A percentile compares a stretch with the other conserved stretches of the same genome.
phyloP scores from a whole-genome alignment of 2,329 filamentous ascomycete species.

The Lomentospora prolificans region DNA sequence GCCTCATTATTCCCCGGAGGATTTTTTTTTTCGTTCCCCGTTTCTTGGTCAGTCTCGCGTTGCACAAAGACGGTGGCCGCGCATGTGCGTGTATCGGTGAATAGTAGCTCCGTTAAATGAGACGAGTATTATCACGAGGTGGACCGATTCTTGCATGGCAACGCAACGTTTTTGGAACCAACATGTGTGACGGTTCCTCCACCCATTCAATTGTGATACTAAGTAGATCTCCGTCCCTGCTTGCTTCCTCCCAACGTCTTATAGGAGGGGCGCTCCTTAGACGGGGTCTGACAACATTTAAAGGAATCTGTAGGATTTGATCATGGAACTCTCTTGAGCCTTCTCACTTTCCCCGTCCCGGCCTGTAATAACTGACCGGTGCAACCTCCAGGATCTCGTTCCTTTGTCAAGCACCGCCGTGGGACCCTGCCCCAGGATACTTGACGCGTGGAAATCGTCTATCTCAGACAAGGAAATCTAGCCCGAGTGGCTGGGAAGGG shows the following conservation, averaged over 20 bases:
- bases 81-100: not conserved
- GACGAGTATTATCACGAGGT: not conserved
- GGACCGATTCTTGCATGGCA: not conserved
- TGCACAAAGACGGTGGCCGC: not conserved
- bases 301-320: no score
- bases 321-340: no score
- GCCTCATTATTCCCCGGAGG: no score
- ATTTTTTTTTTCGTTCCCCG: no score
- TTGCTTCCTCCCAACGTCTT: no score
- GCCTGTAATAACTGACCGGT: no score
- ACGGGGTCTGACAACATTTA: no score
- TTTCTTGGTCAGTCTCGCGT: no score
- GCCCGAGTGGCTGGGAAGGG: not conserved
- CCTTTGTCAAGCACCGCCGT: no score
- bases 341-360: no score
- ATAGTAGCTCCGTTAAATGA: not conserved
- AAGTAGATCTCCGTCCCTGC: not conserved
- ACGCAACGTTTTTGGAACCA: not conserved
- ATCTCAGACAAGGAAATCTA: not conserved
- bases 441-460: not conserved
- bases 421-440: not conserved
- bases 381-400: no score
- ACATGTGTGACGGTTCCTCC: not conserved
- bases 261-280: no score
- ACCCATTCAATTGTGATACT: not conserved